Base-by-base conservation (phyloP, 192 early-diverging fungal genomes). In the Entomortierella chlamydospora region DNA sequence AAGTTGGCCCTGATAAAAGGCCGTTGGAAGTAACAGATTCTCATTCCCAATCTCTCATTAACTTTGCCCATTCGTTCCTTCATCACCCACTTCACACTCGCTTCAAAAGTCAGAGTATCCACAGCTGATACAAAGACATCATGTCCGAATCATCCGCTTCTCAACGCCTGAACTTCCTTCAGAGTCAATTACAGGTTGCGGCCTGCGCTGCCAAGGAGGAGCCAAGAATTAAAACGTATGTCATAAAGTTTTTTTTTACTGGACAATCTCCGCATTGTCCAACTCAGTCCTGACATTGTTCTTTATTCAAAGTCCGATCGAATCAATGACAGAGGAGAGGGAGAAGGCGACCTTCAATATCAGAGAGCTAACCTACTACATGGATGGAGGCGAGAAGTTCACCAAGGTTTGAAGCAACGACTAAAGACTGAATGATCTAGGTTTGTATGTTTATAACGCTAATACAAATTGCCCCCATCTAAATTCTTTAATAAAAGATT, bases 281-380 rank as follows among this genome's bases (percentile, higher is more conserved):
- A 61, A 42, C 42, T 45, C 22, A 17, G 37, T 33, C 18, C 20
- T 39, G 15, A 6, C n/a, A 17, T 11, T 64, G 12, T 47, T 47
- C 12, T 47, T 47, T n/a, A n/a, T n/a, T 17, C 20, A 20, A 47
- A 79, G 76, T 49, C 76, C 76, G 25, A 39, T 70, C 39, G 76
- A 79, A 63, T 79, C 76, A 9, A 87, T 97, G 72, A 83, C 84
- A 43, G 87, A 90, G 56, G 95, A 97, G 89, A 88, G 95, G 76
- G 83, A 77, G 45, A 86, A 86, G 42, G 90, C 93, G 9, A 86
- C 88, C 23, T 97, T 97, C 70, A 86, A 93, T 33, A 82, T 95
- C 63, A 86, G 90, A 29, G 90, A 91, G 42, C 64, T 97, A 83
- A 95, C 96, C 18, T 89, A 93, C 79, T 91, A 92, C 73, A 72